These are phyloP conservation scores for Epithemia pelagica DNA, from an alignment of 108 stramenopile genomes.

Conservation along the genomic window DNA sequence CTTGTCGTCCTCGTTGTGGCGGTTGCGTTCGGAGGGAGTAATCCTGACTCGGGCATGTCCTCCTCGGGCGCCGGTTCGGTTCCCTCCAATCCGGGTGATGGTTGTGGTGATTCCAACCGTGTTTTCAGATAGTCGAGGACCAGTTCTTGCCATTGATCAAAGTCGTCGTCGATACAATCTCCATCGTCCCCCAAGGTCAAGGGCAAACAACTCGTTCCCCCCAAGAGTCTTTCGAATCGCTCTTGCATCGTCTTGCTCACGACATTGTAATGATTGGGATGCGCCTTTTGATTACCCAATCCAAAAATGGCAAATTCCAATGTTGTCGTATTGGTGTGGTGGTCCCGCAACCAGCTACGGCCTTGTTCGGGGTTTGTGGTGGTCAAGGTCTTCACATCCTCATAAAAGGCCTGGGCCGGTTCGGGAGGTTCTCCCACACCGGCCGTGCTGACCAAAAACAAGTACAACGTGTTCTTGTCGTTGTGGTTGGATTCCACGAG, in stretches of 20 bases:
- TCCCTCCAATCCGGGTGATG: not conserved
- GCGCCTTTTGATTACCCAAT: conserved; percentile 79
- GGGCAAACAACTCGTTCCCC: conserved; percentile 51
- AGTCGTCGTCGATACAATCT: conserved; percentile 86
- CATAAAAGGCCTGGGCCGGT: conserved; percentile 25
- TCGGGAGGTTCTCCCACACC: conserved; percentile 37
- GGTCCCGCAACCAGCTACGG: too few species aligned
- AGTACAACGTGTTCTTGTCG: conserved; percentile 3
- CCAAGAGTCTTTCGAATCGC: conserved; percentile 56
- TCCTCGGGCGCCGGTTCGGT: too few species aligned
- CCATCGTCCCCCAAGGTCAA: conserved; percentile 90
- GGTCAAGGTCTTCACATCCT: conserved; percentile 3
- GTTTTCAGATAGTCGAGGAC: conserved; percentile 12
- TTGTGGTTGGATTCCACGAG: conserved; percentile 20
- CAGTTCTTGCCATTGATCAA: conserved; percentile 79
- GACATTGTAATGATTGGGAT: conserved; percentile 83
- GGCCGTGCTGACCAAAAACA: conserved; percentile 24
- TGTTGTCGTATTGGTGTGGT: conserved; percentile 9
- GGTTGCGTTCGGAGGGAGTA: not conserved
- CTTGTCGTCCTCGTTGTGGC: not conserved
- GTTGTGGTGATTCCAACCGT: not conserved
- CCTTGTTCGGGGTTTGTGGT: too few species aligned
- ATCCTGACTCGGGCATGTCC: too few species aligned
- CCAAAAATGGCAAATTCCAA: conserved; percentile 81
- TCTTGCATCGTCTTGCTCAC: conserved; percentile 66